Conservation (phyloP, 495 filamentous ascomycete genomes). For the Parmelia sp. region DNA sequence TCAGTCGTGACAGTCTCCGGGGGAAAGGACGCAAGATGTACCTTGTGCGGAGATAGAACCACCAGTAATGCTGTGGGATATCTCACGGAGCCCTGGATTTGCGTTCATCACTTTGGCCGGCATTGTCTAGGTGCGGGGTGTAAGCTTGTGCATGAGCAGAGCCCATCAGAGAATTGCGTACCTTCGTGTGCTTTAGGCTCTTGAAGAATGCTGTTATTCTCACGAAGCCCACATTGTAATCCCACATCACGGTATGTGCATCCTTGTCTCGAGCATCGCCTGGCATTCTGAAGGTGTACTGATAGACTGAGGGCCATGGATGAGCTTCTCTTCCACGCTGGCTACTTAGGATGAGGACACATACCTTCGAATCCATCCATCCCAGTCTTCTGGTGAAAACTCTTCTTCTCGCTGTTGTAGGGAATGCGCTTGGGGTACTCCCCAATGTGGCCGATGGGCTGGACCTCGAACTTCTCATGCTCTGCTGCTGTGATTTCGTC, state of each 20-base stretch:
- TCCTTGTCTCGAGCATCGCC: constrained; percentile 47
- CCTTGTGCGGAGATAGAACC: constrained; percentile 87
- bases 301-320: constrained; percentile 57
- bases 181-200: constrained; percentile 79
- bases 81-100: constrained; percentile 76
- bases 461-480: constrained; percentile 55
- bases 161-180: constrained; percentile 28
- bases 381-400: constrained; percentile 75
- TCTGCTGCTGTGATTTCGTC: constrained; percentile 48
- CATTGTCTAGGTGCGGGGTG: constrained; percentile 53
- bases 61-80: constrained; percentile 91
- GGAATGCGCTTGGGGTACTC: constrained; percentile 73
- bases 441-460: constrained; percentile 62
- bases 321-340: neutral
- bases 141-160: neutral
- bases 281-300: constrained; percentile 78
- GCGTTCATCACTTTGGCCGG: constrained; percentile 71
- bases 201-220: constrained; percentile 95
- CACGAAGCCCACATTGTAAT: constrained; percentile 93
- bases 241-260: constrained; percentile 83
- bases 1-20: constrained; percentile 20
- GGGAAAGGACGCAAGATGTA: constrained; percentile 32
- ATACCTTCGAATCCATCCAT: constrained; percentile 84
- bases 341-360: neutral
- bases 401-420: constrained; percentile 89